Conservation (phyloP, 768 basidiomycete genomes). For the Agaricus blazei region DNA sequence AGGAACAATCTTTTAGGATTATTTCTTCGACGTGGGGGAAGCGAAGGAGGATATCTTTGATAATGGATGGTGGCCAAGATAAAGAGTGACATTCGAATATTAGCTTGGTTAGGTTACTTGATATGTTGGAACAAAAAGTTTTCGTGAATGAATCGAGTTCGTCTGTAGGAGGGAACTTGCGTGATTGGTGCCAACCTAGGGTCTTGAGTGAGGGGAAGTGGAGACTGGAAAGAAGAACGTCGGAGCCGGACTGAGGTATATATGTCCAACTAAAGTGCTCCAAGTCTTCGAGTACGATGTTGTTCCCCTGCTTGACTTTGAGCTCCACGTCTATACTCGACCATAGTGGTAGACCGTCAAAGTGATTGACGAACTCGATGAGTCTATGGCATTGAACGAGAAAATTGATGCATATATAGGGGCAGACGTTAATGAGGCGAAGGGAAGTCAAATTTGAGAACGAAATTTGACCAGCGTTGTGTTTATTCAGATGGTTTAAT, state of each 20-base stretch:
- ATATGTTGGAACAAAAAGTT: too few relatives aligned
- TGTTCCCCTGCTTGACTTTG: not conserved
- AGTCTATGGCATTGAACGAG: not conserved
- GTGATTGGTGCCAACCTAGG: not conserved
- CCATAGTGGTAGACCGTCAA: too few relatives aligned
- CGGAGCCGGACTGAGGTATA: not conserved
- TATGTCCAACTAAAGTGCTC: not conserved
- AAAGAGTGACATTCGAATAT: too few relatives aligned
- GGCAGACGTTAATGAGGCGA: not conserved
- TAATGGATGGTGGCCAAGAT: too few relatives aligned
- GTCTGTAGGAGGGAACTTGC: too few relatives aligned
- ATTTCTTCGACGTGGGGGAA: too few relatives aligned
- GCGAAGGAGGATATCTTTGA: too few relatives aligned
- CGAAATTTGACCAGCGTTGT: too few relatives aligned
- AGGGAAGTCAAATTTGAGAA: not conserved
- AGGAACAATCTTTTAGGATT: too few relatives aligned
- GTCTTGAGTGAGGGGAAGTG: not conserved
- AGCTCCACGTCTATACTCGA: not conserved
- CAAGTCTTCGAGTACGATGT: not conserved
- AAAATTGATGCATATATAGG: not conserved
- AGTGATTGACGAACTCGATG: not conserved
- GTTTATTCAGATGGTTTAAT: too few relatives aligned
- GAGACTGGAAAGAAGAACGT: not conserved
- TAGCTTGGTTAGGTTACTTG: too few relatives aligned
- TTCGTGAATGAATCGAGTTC: too few relatives aligned